Base-by-base conservation (phyloP, 2,329 filamentous ascomycete genomes). In the Colletotrichum sansevieriae region DNA sequence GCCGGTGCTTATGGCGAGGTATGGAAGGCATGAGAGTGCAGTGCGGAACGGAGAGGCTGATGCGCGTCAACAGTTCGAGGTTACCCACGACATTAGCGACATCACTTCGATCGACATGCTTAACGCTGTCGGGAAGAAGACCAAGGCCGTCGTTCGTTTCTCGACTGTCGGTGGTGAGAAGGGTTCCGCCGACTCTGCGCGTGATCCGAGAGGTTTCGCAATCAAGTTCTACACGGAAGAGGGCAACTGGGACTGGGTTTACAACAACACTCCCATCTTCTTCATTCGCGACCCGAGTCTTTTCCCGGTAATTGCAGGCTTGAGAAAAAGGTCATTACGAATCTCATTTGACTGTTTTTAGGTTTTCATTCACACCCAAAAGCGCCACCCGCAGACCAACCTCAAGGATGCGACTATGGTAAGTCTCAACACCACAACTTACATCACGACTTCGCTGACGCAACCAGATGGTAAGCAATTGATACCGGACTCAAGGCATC, bases 261-360 rank as follows among this genome's bases (percentile, higher is more conserved):
- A 87, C 77, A 92, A 92, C 82, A 93, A 94, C 80, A 93, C 90
- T 0, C 91, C 91, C 1, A 84, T 93, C 29, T 94, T 94, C 84
- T 94, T 94, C 83, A 75, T 94, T 25, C 85, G 91, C 49, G 92
- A 94, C 73, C 90, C 91, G 2, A 85, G 87, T 74, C 93, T 93
- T 77, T 94, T 93, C 80, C 91, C 91, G 41, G 81, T 67, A 59
- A 39, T 43, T 55, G 12, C 2, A n/a, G 4, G 6, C 18, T 4
- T 4, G 29, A 13, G 10, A 13, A 5, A 25, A 44, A 3, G 29
- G 13, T 12, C 3, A 2, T 39, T 10, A 5, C 0, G 6, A 46
- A 6, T 11, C 37, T 29, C 3, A 12, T 13, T 12, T 54, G n/a
- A 66, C 56, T n/a, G 12, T 39, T 20, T 43, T 13, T 9, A 62